phyloP scores from a whole-genome alignment of 1,284 basidiomycete genomes.

The Ustilago nuda region DNA sequence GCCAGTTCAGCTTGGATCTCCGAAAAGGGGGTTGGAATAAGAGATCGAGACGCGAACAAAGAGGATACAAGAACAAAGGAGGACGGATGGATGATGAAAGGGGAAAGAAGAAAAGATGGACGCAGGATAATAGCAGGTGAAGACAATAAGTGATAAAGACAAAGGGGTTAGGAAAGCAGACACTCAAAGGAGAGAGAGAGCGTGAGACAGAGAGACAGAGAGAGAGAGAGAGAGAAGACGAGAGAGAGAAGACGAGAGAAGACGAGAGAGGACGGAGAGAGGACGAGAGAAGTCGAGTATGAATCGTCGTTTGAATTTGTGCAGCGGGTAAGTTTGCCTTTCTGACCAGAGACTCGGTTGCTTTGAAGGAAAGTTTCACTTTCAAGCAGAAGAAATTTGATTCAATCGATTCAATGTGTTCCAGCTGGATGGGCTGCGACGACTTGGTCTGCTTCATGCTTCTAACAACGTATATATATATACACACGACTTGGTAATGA shows the following conservation, averaged over 20 bases:
- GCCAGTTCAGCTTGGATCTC: constrained; percentile 6
- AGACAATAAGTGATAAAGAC: no score
- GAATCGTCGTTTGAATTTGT: background rate
- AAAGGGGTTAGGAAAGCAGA: no score
- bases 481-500: background rate
- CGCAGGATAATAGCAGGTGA: no score
- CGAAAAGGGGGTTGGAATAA: background rate
- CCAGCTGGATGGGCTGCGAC: no score
- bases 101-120: background rate
- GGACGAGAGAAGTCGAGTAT: background rate
- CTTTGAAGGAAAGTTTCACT: background rate
- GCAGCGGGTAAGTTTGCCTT: background rate
- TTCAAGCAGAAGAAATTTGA: background rate
- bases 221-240: background rate
- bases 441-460: background rate
- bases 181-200: no score
- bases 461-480: background rate
- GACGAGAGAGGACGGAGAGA: background rate
- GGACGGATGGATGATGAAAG: background rate
- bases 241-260: background rate
- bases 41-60: background rate
- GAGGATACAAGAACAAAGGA: background rate
- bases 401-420: background rate
- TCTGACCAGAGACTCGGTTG: background rate
- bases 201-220: background rate